Base-by-base conservation (phyloP, 768 basidiomycete species). In the Kwoniella bestiolae region DNA sequence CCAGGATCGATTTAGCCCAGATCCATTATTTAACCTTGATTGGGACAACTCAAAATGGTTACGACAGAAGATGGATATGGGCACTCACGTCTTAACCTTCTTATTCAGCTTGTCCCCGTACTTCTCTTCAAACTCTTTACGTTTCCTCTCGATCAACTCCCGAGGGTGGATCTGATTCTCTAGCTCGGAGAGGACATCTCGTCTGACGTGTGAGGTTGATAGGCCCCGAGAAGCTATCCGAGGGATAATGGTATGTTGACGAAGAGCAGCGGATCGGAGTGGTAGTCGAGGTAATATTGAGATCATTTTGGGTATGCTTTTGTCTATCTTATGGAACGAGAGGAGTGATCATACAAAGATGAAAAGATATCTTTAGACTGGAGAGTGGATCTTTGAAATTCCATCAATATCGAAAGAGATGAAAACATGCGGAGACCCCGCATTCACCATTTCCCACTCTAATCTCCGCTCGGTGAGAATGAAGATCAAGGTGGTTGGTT, bases 31-130 rank as follows among this genome's bases (percentile, higher is more conserved):
- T n/a, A n/a, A n/a, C n/a, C n/a, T n/a, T n/a, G n/a, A n/a, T n/a
- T n/a, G n/a, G n/a, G n/a, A n/a, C n/a, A n/a, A n/a, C n/a, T n/a
- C n/a, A n/a, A n/a, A n/a, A n/a, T n/a, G n/a, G n/a, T n/a, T n/a
- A n/a, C n/a, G n/a, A n/a, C n/a, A n/a, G n/a, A n/a, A 29, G 26
- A 21, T 41, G 16, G n/a, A 12, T 11, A 25, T 31, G 49, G n/a
- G n/a, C n/a, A 81, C 86, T 84, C 83, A 91, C 91, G 87, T 84
- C 76, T 86, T 81, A 45, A 90, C 88, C 71, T 83, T 85, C 71
- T 84, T 83, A 49, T 84, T 85, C 38, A 94, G 80, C 75, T 90
- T 90, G 64, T 89, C 86, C 14, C 87, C 85, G 75, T 94, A 93
- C 66, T 79, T 80, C 25, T 68, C 76, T 60, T 78, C 76, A 52